Conservation (phyloP, 441 rosid species). For the Viola pubescens region DNA sequence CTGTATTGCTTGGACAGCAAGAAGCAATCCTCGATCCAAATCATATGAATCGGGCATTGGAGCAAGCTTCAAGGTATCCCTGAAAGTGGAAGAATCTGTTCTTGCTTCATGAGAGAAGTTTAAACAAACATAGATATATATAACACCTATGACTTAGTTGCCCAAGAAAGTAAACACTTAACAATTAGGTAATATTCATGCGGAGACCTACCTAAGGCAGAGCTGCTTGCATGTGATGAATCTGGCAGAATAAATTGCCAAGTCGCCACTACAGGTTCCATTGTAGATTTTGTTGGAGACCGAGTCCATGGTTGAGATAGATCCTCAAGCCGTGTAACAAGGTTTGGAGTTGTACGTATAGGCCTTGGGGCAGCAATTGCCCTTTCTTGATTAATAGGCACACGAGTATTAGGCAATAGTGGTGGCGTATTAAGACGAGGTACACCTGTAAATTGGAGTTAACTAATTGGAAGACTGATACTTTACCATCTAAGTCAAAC, state of each 20-base stretch:
- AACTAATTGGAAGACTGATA: slow-evolving; percentile 22
- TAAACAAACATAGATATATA: slow-evolving; percentile 21
- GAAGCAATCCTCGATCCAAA: slow-evolving; percentile 94
- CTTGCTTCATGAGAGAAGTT: slow-evolving; percentile 95
- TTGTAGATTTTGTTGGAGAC: slow-evolving; percentile 93
- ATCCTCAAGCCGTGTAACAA: slow-evolving; percentile 78
- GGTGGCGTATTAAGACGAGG: slow-evolving; percentile 98
- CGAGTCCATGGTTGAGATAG: slow-evolving; percentile 98
- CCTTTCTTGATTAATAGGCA: slow-evolving; percentile 54
- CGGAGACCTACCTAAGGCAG: slow-evolving; percentile 55
- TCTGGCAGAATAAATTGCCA: slow-evolving; percentile 69
- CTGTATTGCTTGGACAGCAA: slow-evolving; percentile 99
- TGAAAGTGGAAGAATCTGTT: slow-evolving; percentile 93
- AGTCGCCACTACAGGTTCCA: slow-evolving; percentile 78
- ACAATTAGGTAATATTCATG: slow-evolving; percentile 9
- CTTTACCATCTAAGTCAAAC: slow-evolving; percentile 6
- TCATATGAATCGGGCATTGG: slow-evolving; percentile 98
- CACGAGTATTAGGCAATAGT: slow-evolving; percentile 44
- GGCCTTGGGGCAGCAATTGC: slow-evolving; percentile 84
- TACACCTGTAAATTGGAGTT: slow-evolving; percentile 60
- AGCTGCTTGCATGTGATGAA: slow-evolving; percentile 42
- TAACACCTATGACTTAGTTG: slow-evolving; percentile 11
- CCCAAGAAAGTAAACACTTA: slow-evolving; percentile 1
- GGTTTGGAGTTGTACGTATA: slow-evolving; percentile 72
- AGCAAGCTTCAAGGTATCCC: slow-evolving; percentile 80